phyloP scores from a whole-genome alignment of 768 basidiomycete genomes.

The Auricularia sp. region DNA sequence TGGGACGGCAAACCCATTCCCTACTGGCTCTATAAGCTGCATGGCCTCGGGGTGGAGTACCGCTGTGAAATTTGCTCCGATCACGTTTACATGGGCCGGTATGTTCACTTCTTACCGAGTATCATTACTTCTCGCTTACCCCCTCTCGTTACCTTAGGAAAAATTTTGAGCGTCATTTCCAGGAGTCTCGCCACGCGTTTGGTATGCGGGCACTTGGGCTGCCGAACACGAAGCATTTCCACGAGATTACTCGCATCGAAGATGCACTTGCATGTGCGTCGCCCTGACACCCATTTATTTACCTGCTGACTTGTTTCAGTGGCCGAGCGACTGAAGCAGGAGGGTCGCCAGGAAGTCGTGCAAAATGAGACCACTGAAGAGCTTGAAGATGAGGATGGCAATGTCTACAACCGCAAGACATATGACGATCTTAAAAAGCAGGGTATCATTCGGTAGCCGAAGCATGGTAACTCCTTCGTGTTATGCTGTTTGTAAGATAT shows the following conservation, averaged over 20 bases:
- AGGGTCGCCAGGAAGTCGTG: constrained; percentile 90
- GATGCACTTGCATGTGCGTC: constrained; percentile 87
- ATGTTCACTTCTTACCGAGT: constrained; percentile 4
- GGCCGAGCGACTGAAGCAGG: constrained; percentile 93
- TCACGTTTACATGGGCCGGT: constrained; percentile 94
- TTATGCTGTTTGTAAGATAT: no score
- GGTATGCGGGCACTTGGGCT: constrained; percentile 96
- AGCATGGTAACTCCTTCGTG: no score
- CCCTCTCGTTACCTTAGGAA: constrained; percentile 40
- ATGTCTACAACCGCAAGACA: constrained; percentile 97
- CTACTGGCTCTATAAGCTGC: constrained; percentile 96
- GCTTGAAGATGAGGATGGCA: constrained; percentile 95
- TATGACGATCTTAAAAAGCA: constrained; percentile 96
- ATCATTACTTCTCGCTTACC: background rate
- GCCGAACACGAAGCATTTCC: constrained; percentile 98
- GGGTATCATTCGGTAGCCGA: constrained; percentile 49
- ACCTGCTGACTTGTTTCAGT: constrained; percentile 36
- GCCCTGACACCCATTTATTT: background rate
- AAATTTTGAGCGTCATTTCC: constrained; percentile 68
- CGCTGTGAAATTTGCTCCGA: constrained; percentile 97
- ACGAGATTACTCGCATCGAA: constrained; percentile 94
- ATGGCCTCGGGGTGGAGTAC: constrained; percentile 97
- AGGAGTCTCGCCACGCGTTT: constrained; percentile 94
- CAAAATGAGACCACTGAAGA: constrained; percentile 96
- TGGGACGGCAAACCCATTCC: constrained; percentile 99